phyloP scores from a whole-genome alignment of 2,329 filamentous ascomycete genomes.

The Phyllosticta capitalensis region DNA sequence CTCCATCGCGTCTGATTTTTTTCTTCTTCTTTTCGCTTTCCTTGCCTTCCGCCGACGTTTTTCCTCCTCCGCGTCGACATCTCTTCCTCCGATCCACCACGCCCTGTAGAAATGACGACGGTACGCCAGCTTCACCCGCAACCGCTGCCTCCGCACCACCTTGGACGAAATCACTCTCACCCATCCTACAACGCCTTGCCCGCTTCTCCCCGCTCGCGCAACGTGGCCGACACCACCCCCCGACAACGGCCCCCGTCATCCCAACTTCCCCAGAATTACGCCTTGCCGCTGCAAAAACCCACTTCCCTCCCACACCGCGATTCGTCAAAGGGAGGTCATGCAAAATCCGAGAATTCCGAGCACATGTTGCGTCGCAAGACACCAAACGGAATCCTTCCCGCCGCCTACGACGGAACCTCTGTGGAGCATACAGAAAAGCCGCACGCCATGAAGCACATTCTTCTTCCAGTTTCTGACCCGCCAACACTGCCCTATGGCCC shows the following conservation, averaged over 20 bases:
- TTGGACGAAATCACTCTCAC: slow-evolving; percentile 16
- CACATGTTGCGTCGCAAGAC: slow-evolving; percentile 85
- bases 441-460: slow-evolving; percentile 73
- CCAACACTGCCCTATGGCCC: slow-evolving; percentile 19
- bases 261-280: slow-evolving; percentile 28
- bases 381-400: slow-evolving; percentile 84
- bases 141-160: slow-evolving; percentile 20
- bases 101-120: slow-evolving; percentile 27
- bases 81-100: slow-evolving; percentile 5
- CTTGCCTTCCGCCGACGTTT: neutral
- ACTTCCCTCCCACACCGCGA: slow-evolving; percentile 26
- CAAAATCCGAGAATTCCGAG: slow-evolving; percentile 41
- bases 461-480: slow-evolving; percentile 52
- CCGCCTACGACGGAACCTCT: slow-evolving; percentile 79
- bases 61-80: neutral
- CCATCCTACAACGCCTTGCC: slow-evolving; percentile 19
- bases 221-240: slow-evolving; percentile 8
- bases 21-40: slow-evolving; percentile 8
- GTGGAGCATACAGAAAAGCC: slow-evolving; percentile 63
- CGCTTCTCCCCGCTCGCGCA: slow-evolving; percentile 12
- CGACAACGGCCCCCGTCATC: slow-evolving; percentile 13
- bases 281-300: slow-evolving; percentile 29
- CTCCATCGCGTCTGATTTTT: slow-evolving; percentile 13
- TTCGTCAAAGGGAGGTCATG: slow-evolving; percentile 17
- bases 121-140: slow-evolving; percentile 28